These are phyloP conservation scores for Phytophthora boehmeriae DNA, from an alignment of 352 stramenopile genomes.

Conservation along the genomic window DNA sequence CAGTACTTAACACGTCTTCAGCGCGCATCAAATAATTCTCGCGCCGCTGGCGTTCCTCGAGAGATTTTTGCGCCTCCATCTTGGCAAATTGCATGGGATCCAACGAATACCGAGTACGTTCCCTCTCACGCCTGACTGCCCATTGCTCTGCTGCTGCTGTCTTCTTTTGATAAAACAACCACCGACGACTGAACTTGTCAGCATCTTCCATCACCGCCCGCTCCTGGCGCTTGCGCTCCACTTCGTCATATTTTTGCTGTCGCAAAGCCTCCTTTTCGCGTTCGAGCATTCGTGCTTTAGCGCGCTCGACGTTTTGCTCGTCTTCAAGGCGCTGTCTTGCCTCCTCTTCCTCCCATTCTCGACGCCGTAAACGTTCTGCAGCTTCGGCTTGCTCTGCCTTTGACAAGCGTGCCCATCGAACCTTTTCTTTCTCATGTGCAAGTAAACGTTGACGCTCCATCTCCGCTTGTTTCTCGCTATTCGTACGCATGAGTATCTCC, in stretches of 20 bases:
- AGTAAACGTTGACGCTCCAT: constrained; percentile 31
- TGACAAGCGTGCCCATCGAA: constrained; percentile 20
- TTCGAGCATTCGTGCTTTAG: constrained; percentile 1
- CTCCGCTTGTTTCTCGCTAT: constrained; percentile 36
- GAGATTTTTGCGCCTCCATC: constrained; percentile 39
- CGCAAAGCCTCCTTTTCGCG: constrained; percentile 31
- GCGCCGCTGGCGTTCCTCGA: constrained; percentile 57
- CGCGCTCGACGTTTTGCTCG: constrained; percentile 11
- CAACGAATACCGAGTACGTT: constrained; percentile 46
- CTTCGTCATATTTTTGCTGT: constrained; percentile 39
- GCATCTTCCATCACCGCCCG: constrained; percentile 42
- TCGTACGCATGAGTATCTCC: constrained; percentile 16
- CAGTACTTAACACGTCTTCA: constrained; percentile 38
- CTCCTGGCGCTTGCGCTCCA: constrained; percentile 40
- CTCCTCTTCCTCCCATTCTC: constrained; percentile 28
- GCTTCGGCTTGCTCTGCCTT: constrained; percentile 24
- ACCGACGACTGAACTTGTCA: constrained; percentile 44
- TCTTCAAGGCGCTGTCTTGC: constrained; percentile 22
- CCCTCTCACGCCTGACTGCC: constrained; percentile 54
- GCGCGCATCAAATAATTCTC: constrained; percentile 51
- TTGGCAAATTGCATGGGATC: constrained; percentile 66
- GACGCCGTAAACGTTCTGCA: constrained; percentile 19
- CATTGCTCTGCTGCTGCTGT: constrained; percentile 39
- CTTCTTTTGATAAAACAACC: constrained; percentile 50
- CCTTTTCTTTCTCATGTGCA: constrained; percentile 29